These are phyloP conservation scores for Colletotrichum ledebouriae DNA, from an alignment of 2,329 filamentous ascomycete species.

Conservation along the genomic window DNA sequence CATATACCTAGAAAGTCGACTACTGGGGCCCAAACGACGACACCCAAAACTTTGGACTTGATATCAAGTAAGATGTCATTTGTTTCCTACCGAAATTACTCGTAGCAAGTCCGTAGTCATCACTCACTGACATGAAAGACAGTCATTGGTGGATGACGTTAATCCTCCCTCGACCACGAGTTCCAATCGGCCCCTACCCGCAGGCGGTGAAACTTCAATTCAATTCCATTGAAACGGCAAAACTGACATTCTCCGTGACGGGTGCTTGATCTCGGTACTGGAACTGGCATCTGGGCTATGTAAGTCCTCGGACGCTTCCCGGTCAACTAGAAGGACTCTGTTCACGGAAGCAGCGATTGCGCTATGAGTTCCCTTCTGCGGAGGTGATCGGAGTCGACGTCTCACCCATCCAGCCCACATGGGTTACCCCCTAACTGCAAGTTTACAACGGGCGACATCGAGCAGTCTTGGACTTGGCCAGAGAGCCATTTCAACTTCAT, in stretches of 20 bases:
- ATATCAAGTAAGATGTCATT: not conserved
- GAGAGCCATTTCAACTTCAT: constrained; percentile 68
- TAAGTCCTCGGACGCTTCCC: not conserved
- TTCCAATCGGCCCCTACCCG: constrained; percentile 3
- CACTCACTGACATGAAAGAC: not conserved
- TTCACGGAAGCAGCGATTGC: constrained; percentile 57
- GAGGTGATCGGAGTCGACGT: constrained; percentile 66
- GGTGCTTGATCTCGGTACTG: constrained; percentile 60
- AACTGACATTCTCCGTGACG: not conserved
- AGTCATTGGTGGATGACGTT: constrained; percentile 1
- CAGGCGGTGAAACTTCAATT: not conserved
- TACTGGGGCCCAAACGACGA: constrained; percentile 27
- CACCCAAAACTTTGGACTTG: constrained; percentile 16
- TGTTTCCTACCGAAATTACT: not conserved
- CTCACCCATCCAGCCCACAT: constrained; percentile 67
- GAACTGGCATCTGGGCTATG: constrained; percentile 64
- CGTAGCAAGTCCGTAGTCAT: not conserved
- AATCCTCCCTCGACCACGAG: constrained; percentile 12
- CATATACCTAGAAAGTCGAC: constrained; percentile 24
- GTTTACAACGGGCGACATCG: constrained; percentile 54
- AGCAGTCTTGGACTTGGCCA: constrained; percentile 59
- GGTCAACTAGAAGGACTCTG: not conserved
- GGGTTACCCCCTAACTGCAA: constrained; percentile 58
- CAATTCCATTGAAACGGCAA: not conserved
- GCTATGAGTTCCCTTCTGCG: constrained; percentile 58